Percentiles rank a stretch among this genome's conserved stretches.
phyloP scores from a whole-genome alignment of 306 rosid genomes.

The Fragaria iinumae region DNA sequence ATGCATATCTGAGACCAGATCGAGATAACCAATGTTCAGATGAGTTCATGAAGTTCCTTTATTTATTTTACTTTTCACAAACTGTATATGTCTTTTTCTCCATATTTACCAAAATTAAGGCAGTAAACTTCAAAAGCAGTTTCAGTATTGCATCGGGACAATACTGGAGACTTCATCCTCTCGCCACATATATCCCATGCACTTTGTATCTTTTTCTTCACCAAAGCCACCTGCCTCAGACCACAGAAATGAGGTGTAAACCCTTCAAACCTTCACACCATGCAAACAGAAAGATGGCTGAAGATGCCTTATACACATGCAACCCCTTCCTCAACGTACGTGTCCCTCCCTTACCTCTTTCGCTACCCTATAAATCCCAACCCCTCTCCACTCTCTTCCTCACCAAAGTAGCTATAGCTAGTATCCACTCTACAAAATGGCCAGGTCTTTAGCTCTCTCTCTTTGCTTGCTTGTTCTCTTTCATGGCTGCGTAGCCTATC shows the following conservation, averaged over 20 bases:
- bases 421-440: conserved; percentile 24
- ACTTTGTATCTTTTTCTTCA: background rate
- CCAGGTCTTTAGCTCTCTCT: conserved; percentile 38
- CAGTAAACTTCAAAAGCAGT: background rate
- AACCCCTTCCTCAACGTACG: background rate
- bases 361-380: conserved; percentile 19
- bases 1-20: too few relatives aligned
- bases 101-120: background rate
- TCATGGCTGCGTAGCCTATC: conserved; percentile 35
- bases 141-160: background rate
- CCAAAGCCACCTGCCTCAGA: conserved; percentile 11
- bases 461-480: conserved; percentile 38
- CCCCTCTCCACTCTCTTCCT: conserved; percentile 8
- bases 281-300: conserved; percentile 27
- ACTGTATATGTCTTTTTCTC: too few relatives aligned
- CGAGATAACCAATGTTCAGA: too few relatives aligned
- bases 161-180: background rate
- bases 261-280: background rate
- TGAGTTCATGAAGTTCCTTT: too few relatives aligned
- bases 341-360: background rate
- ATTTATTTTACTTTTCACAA: too few relatives aligned
- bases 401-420: conserved; percentile 10
- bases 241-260: conserved; percentile 23
- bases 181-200: conserved; percentile 2
- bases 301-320: conserved; percentile 25